A percentile compares a stretch with the other conserved stretches of the same genome.
These are phyloP conservation scores for Exophiala alcalophila DNA, from an alignment of 2,329 filamentous ascomycete species.

Conservation along the genomic window DNA sequence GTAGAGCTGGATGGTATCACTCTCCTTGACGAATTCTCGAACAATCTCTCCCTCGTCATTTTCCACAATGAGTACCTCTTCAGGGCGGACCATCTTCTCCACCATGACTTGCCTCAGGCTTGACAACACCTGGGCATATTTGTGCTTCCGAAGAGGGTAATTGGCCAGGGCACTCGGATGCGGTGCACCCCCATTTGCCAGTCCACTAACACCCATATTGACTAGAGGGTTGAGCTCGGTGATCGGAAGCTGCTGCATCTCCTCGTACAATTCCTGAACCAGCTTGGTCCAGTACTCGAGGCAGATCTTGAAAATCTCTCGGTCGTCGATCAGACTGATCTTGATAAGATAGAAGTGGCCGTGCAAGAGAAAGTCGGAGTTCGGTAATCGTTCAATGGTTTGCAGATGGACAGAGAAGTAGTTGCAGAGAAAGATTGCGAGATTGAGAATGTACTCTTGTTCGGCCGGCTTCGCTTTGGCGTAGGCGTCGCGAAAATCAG, in stretches of 20 bases:
- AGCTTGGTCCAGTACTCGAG: slow-evolving; percentile 99
- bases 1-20: slow-evolving; percentile 97
- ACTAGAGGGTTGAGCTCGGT: slow-evolving; percentile 89
- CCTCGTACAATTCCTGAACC: slow-evolving; percentile 95
- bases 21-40: slow-evolving; percentile 98
- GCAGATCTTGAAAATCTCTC: slow-evolving; percentile 99
- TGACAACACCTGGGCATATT: slow-evolving; percentile 89
- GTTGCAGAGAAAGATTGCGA: slow-evolving; percentile 93
- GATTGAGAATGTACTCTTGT: slow-evolving; percentile 95
- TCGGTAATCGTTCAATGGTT: slow-evolving; percentile 93
- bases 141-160: slow-evolving; percentile 94
- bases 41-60: slow-evolving; percentile 99
- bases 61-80: slow-evolving; percentile 98
- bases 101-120: slow-evolving; percentile 98
- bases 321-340: slow-evolving; percentile 97
- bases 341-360: slow-evolving; percentile 97
- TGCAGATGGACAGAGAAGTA: slow-evolving; percentile 93
- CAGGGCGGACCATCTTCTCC: slow-evolving; percentile 97
- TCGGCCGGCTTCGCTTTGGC: slow-evolving; percentile 86
- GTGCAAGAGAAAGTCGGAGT: slow-evolving; percentile 89
- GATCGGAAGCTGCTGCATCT: slow-evolving; percentile 95
- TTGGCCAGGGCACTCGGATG: slow-evolving; percentile 82
- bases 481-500: slow-evolving; percentile 90
- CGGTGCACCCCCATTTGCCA: slow-evolving; percentile 76
- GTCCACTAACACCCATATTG: slow-evolving; percentile 67